Percentiles rank a stretch among this genome's conserved stretches.
Conservation (phyloP, 2,329 filamentous ascomycete species). For the Scedosporium boydii region DNA sequence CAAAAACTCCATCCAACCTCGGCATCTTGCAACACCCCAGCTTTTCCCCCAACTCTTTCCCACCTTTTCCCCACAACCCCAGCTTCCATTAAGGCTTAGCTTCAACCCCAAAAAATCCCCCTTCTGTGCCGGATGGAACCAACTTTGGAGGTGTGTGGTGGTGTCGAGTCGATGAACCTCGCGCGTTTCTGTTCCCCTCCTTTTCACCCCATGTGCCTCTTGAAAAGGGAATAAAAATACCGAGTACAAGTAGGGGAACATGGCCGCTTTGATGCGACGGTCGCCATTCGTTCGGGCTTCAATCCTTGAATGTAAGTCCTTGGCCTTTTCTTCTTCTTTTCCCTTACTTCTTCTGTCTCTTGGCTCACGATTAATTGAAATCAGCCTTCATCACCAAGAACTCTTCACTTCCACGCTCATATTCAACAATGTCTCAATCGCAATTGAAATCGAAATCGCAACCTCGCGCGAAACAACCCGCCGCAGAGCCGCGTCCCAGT, state of each 20-base stretch:
- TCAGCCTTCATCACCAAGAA: background rate
- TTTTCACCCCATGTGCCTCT: background rate
- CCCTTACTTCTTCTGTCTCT: background rate
- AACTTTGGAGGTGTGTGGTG: too few relatives aligned
- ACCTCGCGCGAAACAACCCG: background rate
- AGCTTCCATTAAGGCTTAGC: too few relatives aligned
- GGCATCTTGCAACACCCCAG: background rate
- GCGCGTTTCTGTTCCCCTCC: too few relatives aligned
- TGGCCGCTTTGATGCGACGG: background rate
- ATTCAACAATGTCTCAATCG: background rate
- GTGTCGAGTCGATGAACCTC: too few relatives aligned
- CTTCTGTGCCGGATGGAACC: too few relatives aligned
- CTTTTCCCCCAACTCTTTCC: background rate
- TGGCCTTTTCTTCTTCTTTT: background rate
- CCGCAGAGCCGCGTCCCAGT: constrained; percentile 49
- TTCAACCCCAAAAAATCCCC: too few relatives aligned
- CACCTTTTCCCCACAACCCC: too few relatives aligned
- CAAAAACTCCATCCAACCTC: background rate
- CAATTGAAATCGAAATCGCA: background rate
- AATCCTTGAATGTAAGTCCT: background rate
- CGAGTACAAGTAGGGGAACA: background rate
- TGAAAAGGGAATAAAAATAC: background rate
- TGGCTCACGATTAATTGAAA: background rate
- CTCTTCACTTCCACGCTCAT: background rate
- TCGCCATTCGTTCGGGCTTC: background rate